Evolutionary conservation across 495 filamentous ascomycete species (phyloP).

Genomic region (Aspergillus campestris): DNA sequence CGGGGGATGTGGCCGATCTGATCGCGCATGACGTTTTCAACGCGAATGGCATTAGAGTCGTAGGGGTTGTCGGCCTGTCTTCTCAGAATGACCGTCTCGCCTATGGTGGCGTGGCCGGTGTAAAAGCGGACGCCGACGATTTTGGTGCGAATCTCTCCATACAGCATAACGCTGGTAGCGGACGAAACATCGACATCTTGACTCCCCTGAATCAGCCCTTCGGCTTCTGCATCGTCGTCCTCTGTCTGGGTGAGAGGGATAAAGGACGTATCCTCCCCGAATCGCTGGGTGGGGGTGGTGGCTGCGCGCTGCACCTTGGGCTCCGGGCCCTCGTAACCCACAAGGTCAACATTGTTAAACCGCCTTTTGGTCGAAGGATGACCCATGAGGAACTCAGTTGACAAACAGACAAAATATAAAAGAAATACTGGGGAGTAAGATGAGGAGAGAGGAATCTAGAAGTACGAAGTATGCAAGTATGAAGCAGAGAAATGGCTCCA

Average conservation of each 20-base stretch:
- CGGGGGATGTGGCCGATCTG: constrained; percentile 80
- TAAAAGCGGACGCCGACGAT: constrained; percentile 82
- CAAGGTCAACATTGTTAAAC: no score
- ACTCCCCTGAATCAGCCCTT: constrained; percentile 20
- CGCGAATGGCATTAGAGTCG: constrained; percentile 70
- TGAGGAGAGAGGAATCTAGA: no score
- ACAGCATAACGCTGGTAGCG: constrained; percentile 35
- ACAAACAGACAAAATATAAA: no score
- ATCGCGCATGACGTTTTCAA: constrained; percentile 66
- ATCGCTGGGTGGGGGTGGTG: constrained; percentile 18
- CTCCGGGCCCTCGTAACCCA: no score
- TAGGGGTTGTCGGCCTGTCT: constrained; percentile 68
- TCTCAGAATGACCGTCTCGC: constrained; percentile 60
- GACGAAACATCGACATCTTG: constrained; percentile 40
- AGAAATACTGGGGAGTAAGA: no score
- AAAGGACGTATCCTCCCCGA: constrained; percentile 28
- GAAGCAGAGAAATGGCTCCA: no score
- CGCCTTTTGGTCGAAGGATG: no score
- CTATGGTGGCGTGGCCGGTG: constrained; percentile 55
- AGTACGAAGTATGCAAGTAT: no score
- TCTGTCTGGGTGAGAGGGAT: constrained; percentile 28
- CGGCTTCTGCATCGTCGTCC: constrained; percentile 34
- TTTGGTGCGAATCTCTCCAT: constrained; percentile 48
- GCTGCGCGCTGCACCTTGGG: background rate
- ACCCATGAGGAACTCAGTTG: no score